Base-by-base conservation (phyloP, 768 basidiomycete species). In the Mrakia hoshinonis region DNA sequence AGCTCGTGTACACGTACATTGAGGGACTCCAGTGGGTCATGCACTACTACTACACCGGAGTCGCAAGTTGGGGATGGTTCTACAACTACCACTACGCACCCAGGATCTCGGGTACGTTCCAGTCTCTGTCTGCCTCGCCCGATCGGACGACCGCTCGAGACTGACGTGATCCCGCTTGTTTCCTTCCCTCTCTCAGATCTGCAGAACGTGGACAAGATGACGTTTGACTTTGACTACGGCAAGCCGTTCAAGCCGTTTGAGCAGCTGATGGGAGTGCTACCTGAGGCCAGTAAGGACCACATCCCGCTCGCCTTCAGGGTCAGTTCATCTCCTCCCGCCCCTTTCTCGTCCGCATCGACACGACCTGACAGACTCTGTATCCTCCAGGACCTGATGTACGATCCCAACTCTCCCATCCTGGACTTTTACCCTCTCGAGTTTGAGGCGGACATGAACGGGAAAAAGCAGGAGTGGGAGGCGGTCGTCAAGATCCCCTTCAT, bases 401-500 rank as follows among this genome's bases (percentile, higher is more conserved):
- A 88, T 74, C 80, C 85, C 2, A 87, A 84, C 73, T 98, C 95
- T 3, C 85, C 91, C 0, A 96, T 99, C 75, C 78, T 91, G 61
- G 91, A 95, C 77, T 98, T 98, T 82, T 99, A 99, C 78, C 96
- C 96, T 2, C 74, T 83, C 20, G 87, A 92, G 66, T 98, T 98
- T 75, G 92, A 91, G 74, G 87, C 85, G 74, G 96, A 99, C 81
- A 80, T 96, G 77, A 98, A 99, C 75, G 96, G 96, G 39, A 99
- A 99, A 85, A 98, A 93, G 79, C 88, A 89, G 75, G 95, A 97
- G 31, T 99, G 96, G 96, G 96, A 99, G 79, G 95, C 96, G 0
- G 86, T 98, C 64, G 92, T 99, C 67, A 98, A 98, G 81, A 97
- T 99, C 75, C 96, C 96, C 0, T 99, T 99, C 80, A 97, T 99